Base-by-base conservation (phyloP, 306 rosid species). In the Inga leiocalycina region DNA sequence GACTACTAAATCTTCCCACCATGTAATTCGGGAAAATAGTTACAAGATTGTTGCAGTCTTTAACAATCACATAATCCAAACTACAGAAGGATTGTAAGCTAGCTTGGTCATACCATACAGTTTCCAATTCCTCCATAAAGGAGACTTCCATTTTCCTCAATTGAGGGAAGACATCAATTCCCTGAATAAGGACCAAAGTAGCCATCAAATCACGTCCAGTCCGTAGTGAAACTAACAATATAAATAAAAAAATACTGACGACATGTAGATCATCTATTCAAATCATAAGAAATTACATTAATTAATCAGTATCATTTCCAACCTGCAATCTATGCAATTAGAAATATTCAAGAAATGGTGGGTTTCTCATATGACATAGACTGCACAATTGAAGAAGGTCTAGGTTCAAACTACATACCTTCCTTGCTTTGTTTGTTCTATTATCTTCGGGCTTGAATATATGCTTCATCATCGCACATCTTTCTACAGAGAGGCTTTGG, bases 391-490 rank as follows among this genome's bases (percentile, higher is more conserved):
- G 4, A 54, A 52, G 61, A 52, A 8, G 61, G 19, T 17, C 22
- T 5, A 16, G 24, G 22, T 19, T 54, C 7, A 16, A 56, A 56
- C 7, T 39, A 39, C 71, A 5, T 44, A 85, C 85, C 83, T 85
- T 8, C 11, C 30, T 24, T 24, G 10, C 46, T 51, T 51, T 15
- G 14, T 51, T 51, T 51, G 20, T 51, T 71, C n/a, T 3, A 30
- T 0, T 12, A 46, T 19, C 10, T 20, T 20, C 35, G 3, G n/a
- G 16, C 6, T 1, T 5, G 48, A 86, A 57, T 41, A 90, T 74
- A 43, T n/a, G 51, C 48, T 34, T 34, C 90, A 92, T 87, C 24
- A 6, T 41, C 6, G 12, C 2, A 68, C 93, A 92, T 4, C 12
- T 12, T 10, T 48, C 10, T 66, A 91, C 30, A 3, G 62, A 56